Evolutionary conservation across 2,329 filamentous ascomycete species (phyloP), one percentile per base, ranked within the genome.

Genomic region (Fusarium robinianum): DNA sequence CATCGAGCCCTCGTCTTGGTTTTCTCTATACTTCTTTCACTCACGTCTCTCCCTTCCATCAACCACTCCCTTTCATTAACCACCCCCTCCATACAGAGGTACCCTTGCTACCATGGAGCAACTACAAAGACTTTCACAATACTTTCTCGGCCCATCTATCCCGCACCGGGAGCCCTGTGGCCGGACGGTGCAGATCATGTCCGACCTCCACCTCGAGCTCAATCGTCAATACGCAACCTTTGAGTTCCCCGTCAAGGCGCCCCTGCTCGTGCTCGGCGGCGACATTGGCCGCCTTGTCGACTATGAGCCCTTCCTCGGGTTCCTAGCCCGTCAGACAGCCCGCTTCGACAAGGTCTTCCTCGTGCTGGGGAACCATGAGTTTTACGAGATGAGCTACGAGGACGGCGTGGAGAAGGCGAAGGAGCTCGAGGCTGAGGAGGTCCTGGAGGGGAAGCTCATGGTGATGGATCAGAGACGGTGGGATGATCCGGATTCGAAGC

Each of bases 281-380:
- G 76, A 80, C 45, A 71, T 79, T 17, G 78, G 78, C 3, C 68
- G 71, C 3, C 67, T 80, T 5, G 58, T 67, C 39, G 70, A 78
- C 53, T 74, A 75, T 50, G 68, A 73, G 4, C 58, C 44, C 2
- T 77, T 76, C 57, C 63, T 70, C 4, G 45, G 46, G 5, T 79
- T 80, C 48, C 65, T 79, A 15, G 48, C 60, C 8, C 51, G 52
- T 4, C 74, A 76, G 42, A 67, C 66, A n/a, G 49, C 60, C 12
- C 64, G 66, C 3, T 79, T 71, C 50, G 60, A 72, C 6, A 64
- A 61, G 4, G 70, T 79, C 3, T 72, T 78, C 36, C 60, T 78
- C 2, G 67, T 79, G 0, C 66, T 79, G 3, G 78, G 76, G 0
- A 80, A 80, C 55, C 76, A 80, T 53, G 77, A 80, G 55, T 79